A percentile compares a stretch with the other conserved stretches of the same genome.
Conservation (phyloP, 208 protist genomes). For the Phytomonas sp. region DNA sequence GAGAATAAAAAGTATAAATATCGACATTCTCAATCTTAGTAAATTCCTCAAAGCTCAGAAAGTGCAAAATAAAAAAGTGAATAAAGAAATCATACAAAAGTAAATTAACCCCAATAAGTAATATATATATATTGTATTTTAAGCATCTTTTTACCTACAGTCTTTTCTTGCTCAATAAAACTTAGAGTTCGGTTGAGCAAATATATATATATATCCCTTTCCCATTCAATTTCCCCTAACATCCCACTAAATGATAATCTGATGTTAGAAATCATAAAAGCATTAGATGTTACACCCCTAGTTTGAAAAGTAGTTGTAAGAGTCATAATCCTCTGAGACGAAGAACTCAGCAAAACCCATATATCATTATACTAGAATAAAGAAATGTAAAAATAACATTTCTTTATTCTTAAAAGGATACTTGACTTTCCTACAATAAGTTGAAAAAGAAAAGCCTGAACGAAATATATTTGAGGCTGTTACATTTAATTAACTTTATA, state of each 20-base stretch:
- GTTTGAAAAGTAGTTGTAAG: neutral
- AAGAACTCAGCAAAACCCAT: neutral
- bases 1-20: constrained; percentile 12
- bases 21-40: neutral
- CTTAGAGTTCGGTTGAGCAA: neutral
- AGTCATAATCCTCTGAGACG: neutral
- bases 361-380: neutral
- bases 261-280: neutral
- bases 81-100: constrained; percentile 11
- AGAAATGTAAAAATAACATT: constrained; percentile 4
- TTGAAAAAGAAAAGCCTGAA: neutral
- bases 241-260: neutral
- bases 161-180: neutral
- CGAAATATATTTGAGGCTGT: neutral
- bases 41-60: neutral
- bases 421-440: neutral
- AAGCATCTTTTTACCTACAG: neutral
- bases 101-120: neutral
- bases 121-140: neutral
- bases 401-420: neutral
- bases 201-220: neutral
- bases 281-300: neutral
- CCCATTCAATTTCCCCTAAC: neutral
- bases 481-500: constrained; percentile 1
- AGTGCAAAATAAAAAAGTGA: constrained; percentile 17